Evolutionary conservation across 2,329 filamentous ascomycete species (phyloP), one percentile per base, ranked within the genome.

Genomic region (Lasiodiplodia hormozganensis): DNA sequence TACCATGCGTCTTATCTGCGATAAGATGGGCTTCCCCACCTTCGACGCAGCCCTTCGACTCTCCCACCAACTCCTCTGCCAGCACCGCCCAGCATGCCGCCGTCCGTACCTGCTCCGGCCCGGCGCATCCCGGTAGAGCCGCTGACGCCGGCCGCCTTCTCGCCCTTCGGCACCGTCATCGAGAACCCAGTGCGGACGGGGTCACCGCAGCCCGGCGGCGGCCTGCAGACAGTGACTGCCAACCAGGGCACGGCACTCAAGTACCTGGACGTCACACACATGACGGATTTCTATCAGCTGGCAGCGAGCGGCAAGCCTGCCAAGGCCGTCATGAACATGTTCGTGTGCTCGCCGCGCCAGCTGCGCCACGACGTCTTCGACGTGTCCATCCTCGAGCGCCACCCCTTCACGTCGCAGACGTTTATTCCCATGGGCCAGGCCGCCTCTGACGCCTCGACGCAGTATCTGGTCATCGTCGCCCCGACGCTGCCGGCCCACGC

Each of bases 331-430:
- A 90, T 96, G 86, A 97, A 91, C 80, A 90, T 98, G 87, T 98
- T 98, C 79, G 89, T 93, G 67, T 97, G 93, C 78, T 89, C 89
- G 62, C 90, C 92, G 11, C 86, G 92, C 43, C 73, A 82, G 47
- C 81, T 91, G 38, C 78, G 84, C 28, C 31, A 73, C 77, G n/a
- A 72, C 72, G 38, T 86, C 4, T 92, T 97, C 76, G 83, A 87
- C 56, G 86, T 97, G 66, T 81, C 82, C 23, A 87, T 97, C 68
- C 87, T 98, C 36, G 96, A 99, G 79, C 86, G 96, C 49, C 96
- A 99, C 80, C 95, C 96, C 0, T 98, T 90, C 80, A 98, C 96
- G 1, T 92, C 92, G 1, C 96, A 99, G 82, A 97, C 94, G 0
- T 98, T 99, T 79, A 86, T 92, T 53, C 96, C 96, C 0, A 83